These are phyloP conservation scores for Neckera pumila DNA, from an alignment of 225 moss, liverwort and hornwort species.

Conservation along the genomic window DNA sequence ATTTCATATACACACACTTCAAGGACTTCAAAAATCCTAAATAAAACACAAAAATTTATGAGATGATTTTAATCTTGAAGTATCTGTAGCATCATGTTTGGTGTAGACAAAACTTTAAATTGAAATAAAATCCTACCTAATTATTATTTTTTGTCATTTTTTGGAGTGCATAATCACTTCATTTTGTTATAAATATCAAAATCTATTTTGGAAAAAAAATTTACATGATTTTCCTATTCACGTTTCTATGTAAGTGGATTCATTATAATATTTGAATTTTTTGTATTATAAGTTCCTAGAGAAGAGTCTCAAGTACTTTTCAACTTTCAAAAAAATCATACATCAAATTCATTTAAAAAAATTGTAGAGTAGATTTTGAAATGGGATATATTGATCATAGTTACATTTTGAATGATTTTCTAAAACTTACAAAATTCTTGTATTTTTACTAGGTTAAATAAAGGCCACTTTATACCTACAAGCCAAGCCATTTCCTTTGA, in stretches of 20 bases:
- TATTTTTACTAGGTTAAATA: too few relatives aligned
- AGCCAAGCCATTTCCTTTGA: too few relatives aligned
- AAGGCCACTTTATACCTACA: too few relatives aligned
- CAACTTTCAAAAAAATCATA: background rate
- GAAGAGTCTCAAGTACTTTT: background rate
- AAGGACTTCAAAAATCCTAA: too few relatives aligned
- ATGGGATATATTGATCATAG: background rate
- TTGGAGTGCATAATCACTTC: rapidly evolving
- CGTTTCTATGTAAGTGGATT: background rate
- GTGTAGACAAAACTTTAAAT: too few relatives aligned
- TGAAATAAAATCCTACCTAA: background rate
- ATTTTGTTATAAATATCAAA: background rate
- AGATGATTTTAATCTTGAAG: too few relatives aligned
- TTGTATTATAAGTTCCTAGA: rapidly evolving
- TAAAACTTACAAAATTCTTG: background rate
- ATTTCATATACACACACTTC: too few relatives aligned
- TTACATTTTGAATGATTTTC: background rate
- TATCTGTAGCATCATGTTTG: too few relatives aligned
- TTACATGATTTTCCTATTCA: background rate
- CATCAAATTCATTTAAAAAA: background rate
- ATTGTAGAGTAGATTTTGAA: background rate
- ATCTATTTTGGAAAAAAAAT: background rate
- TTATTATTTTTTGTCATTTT: background rate
- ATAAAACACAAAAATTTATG: too few relatives aligned
- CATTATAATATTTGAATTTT: background rate